Conservation (phyloP, 129 eudicot species). For the Kitagawia praeruptora region DNA sequence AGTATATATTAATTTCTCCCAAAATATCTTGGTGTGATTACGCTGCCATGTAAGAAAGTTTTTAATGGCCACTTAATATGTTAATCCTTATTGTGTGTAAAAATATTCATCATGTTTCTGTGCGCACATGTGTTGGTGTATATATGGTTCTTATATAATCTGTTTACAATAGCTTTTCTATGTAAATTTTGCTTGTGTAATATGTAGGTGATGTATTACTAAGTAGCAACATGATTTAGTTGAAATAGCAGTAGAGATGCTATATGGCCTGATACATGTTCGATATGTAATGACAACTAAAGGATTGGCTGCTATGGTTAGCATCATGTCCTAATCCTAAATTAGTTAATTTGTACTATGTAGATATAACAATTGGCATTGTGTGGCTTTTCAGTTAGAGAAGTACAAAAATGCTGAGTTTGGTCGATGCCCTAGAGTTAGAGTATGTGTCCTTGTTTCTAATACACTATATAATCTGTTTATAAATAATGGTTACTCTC, state of each 20-base stretch:
- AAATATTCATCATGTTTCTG: too few relatives aligned
- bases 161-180: neutral
- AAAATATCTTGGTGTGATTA: neutral
- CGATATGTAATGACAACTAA: conserved; percentile 84
- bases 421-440: conserved; percentile 40
- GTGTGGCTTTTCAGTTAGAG: conserved; percentile 46
- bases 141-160: too few relatives aligned
- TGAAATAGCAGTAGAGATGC: neutral
- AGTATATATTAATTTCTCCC: neutral
- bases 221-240: conserved; percentile 1
- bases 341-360: neutral
- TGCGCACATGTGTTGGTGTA: too few relatives aligned
- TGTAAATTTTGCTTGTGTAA: neutral
- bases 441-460: neutral
- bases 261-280: conserved; percentile 73
- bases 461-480: neutral
- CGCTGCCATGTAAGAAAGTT: neutral
- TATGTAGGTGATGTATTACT: neutral
- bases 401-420: conserved; percentile 83
- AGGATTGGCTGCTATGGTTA: conserved; percentile 89
- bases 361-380: neutral
- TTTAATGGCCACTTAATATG: neutral
- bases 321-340: conserved; percentile 6
- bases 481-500: neutral
- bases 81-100: neutral